Percentiles rank a stretch among this genome's conserved stretches.
These are phyloP conservation scores for Tagetes erecta DNA, from an alignment of 129 eudicot species.

Conservation along the genomic window DNA sequence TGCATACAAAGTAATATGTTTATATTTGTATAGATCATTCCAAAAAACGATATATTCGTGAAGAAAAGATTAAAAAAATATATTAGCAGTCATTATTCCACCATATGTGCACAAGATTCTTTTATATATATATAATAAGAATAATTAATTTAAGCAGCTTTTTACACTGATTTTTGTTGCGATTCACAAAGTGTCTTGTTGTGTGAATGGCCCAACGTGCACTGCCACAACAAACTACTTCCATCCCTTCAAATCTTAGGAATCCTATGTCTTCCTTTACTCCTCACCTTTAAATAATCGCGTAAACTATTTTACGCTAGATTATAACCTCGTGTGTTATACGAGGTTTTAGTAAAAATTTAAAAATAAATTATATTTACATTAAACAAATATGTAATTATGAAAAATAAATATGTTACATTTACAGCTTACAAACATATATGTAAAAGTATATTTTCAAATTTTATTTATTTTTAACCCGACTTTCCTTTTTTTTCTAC, in stretches of 20 bases:
- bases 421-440: too few species aligned
- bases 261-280: constrained; percentile 33
- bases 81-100: constrained; percentile 3
- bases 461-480: too few species aligned
- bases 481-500: too few species aligned
- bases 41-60: constrained; percentile 2
- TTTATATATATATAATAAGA: constrained; percentile 10
- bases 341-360: too few species aligned
- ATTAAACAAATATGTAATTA: too few species aligned
- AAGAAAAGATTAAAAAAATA: neutral
- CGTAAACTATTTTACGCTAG: too few species aligned
- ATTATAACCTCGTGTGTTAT: too few species aligned
- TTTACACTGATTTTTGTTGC: constrained; percentile 45
- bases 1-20: neutral
- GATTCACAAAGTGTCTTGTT: constrained; percentile 58
- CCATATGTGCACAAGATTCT: constrained; percentile 32
- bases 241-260: constrained; percentile 35
- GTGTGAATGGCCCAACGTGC: constrained; percentile 58
- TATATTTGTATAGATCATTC: neutral
- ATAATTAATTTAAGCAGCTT: constrained; percentile 31
- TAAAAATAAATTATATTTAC: too few species aligned
- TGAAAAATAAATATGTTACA: too few species aligned
- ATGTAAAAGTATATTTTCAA: too few species aligned
- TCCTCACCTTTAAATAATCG: neutral
- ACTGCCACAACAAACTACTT: constrained; percentile 43